A percentile compares a stretch with the other conserved stretches of the same genome.
These are phyloP conservation scores for Dioszegia hungarica DNA, from an alignment of 768 basidiomycete genomes.

Conservation along the genomic window DNA sequence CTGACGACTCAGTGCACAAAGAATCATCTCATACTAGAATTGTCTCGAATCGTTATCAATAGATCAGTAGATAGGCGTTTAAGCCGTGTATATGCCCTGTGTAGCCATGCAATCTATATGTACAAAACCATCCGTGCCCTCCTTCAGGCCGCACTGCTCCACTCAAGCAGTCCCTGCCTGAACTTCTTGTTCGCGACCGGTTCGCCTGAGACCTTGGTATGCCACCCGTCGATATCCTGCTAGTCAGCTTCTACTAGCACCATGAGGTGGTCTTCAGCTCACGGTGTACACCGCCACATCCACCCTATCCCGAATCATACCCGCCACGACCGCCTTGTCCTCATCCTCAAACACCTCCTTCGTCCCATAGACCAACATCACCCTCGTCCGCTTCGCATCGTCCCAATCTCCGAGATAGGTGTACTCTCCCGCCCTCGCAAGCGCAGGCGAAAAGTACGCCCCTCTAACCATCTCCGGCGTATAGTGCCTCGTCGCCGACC, in stretches of 20 bases:
- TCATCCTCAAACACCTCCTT: slow-evolving; percentile 35
- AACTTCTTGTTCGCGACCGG: slow-evolving; percentile 1
- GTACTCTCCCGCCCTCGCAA: slow-evolving; percentile 20
- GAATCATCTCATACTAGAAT: too few relatives aligned
- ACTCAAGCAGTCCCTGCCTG: neutral
- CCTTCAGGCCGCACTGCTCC: neutral
- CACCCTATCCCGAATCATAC: slow-evolving; percentile 36
- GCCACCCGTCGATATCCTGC: slow-evolving; percentile 22
- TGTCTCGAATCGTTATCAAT: too few relatives aligned
- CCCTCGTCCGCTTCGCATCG: slow-evolving; percentile 16
- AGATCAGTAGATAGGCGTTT: neutral
- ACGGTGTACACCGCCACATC: slow-evolving; percentile 31
- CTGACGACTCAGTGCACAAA: too few relatives aligned
- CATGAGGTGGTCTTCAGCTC: slow-evolving; percentile 4
- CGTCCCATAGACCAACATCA: slow-evolving; percentile 35
- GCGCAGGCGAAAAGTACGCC: slow-evolving; percentile 30
- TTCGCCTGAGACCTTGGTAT: slow-evolving; percentile 18
- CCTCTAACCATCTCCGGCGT: neutral
- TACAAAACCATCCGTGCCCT: neutral
- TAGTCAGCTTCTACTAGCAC: neutral
- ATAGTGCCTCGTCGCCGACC: slow-evolving; percentile 16
- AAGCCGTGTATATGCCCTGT: too few relatives aligned
- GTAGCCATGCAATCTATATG: too few relatives aligned
- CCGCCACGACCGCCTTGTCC: slow-evolving; percentile 11
- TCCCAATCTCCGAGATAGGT: slow-evolving; percentile 23